phyloP scores from a whole-genome alignment of 2,329 filamentous ascomycete genomes.

The Colletotrichum orbiculare region DNA sequence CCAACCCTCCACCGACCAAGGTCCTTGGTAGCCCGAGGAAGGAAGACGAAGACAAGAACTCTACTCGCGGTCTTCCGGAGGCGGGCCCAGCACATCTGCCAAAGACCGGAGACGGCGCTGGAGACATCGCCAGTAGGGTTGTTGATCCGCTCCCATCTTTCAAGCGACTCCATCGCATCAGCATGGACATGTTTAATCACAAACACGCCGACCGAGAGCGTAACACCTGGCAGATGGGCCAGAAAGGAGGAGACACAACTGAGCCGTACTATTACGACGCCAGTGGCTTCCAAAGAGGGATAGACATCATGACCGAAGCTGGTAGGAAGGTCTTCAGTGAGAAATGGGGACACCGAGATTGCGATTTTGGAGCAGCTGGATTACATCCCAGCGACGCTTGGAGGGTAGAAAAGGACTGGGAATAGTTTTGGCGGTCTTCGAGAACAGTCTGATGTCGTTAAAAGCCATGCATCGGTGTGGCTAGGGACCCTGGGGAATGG shows the following conservation, averaged over 20 bases:
- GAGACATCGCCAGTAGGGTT: background rate
- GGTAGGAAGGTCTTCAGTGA: slow-evolving; percentile 53
- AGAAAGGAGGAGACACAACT: slow-evolving; percentile 59
- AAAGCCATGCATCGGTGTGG: too few relatives aligned
- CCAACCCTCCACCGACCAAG: slow-evolving; percentile 45
- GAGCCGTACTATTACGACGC: slow-evolving; percentile 64
- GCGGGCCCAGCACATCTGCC: background rate
- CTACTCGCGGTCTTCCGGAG: slow-evolving; percentile 1
- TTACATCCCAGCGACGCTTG: slow-evolving; percentile 57
- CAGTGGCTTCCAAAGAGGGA: slow-evolving; percentile 54
- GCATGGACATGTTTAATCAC: slow-evolving; percentile 53
- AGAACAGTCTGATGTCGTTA: too few relatives aligned
- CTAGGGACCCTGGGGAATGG: too few relatives aligned
- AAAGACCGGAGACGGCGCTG: background rate
- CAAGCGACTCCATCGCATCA: slow-evolving; percentile 37
- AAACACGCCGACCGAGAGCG: slow-evolving; percentile 53
- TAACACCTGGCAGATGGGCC: slow-evolving; percentile 64
- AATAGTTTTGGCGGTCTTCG: slow-evolving; percentile 1
- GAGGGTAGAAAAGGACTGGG: slow-evolving; percentile 56
- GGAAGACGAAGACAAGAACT: background rate
- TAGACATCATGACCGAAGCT: slow-evolving; percentile 58
- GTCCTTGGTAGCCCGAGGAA: background rate
- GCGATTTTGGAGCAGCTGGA: slow-evolving; percentile 51
- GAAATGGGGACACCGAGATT: slow-evolving; percentile 60
- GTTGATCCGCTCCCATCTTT: slow-evolving; percentile 26